These are phyloP conservation scores for Glaciozyma antarctica DNA, from an alignment of 768 basidiomycete genomes.

Conservation along the genomic window DNA sequence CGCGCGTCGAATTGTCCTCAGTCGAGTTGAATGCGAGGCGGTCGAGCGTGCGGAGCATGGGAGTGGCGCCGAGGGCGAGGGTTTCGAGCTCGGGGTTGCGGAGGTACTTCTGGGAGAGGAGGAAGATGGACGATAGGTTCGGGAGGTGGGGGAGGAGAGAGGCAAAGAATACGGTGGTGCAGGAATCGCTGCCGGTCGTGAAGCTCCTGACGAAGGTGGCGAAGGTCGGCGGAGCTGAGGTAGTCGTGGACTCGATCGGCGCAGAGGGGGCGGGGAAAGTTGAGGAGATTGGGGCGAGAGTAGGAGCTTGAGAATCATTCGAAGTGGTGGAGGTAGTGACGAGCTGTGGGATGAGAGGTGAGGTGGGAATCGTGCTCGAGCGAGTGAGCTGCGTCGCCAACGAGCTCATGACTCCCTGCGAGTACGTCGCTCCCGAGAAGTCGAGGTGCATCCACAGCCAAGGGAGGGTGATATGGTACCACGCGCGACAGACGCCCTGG, in stretches of 20 bases:
- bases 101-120: neutral
- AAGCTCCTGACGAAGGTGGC: neutral
- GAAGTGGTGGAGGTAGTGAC: neutral
- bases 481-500: no score
- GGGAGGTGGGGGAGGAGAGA: neutral
- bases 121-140: neutral
- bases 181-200: neutral
- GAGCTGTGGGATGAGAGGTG: neutral
- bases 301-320: neutral
- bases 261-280: neutral
- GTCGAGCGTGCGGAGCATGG: no score
- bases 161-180: neutral
- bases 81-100: no score
- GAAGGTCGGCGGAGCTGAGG: neutral
- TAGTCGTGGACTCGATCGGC: neutral
- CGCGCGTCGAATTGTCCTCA: no score
- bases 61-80: no score
- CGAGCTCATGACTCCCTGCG: neutral
- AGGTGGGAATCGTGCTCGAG: neutral
- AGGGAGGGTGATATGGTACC: no score
- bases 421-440: neutral
- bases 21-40: no score
- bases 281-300: neutral
- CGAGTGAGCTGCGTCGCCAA: neutral
- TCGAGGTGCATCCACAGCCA: no score